Conservation (phyloP, 208 protist genomes). For the Histomonas meleagridis region DNA sequence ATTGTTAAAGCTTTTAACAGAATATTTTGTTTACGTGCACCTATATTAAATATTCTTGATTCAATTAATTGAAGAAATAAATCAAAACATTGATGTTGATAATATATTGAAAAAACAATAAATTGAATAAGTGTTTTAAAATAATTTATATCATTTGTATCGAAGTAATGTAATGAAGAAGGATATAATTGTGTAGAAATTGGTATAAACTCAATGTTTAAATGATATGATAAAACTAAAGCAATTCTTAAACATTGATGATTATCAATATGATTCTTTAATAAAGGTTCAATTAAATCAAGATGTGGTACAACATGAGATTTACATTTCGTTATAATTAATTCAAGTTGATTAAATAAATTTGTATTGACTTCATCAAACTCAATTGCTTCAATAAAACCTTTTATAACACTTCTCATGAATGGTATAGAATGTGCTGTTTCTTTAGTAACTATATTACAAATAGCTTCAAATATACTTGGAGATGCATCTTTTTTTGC, state of each 20-base stretch:
- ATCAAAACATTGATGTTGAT: not conserved
- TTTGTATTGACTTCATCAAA: not conserved
- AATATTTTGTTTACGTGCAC: not conserved
- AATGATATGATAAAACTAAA: not conserved
- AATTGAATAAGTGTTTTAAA: not conserved
- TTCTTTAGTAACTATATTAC: not conserved
- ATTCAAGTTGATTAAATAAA: constrained; percentile 19
- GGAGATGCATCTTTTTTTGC: not conserved
- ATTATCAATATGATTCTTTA: not conserved
- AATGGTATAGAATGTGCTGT: not conserved
- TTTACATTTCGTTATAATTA: not conserved
- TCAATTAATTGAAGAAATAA: not conserved
- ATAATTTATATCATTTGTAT: not conserved
- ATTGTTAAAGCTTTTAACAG: not conserved
- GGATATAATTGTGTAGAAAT: not conserved
- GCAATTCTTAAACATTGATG: not conserved
- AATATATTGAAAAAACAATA: not conserved
- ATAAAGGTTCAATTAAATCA: not conserved
- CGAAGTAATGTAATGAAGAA: not conserved
- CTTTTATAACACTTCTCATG: not conserved
- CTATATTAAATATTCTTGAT: not conserved
- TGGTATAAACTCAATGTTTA: not conserved
- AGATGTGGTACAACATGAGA: not conserved
- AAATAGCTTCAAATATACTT: not conserved
- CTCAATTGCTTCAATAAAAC: not conserved